Evolutionary conservation across 176 grass and related monocot genomes (phyloP), one percentile per base, ranked within the genome.

Genomic region (Raddia distichophylla): DNA sequence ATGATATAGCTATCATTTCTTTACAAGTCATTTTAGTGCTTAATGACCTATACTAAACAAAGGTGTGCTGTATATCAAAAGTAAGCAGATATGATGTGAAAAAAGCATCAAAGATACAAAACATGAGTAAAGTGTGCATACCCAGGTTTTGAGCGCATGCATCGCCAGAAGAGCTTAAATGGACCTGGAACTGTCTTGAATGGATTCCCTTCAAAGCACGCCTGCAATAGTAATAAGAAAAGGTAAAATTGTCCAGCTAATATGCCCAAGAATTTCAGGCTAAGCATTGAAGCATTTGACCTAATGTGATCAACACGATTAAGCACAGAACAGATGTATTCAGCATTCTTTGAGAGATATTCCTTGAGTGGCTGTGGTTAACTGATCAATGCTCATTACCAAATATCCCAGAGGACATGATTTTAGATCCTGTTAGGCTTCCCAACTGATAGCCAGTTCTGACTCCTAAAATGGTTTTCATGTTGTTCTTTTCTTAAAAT

Each of bases 201-300:
- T 45, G 84, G 93, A 59, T 99, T 99, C 80, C 96, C 93, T 91
- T 99, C 93, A 85, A 99, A 99, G 76, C 85, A 91, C 76, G 96
- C 93, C 93, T 98, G 76, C 54, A 79, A 73, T 69, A 64, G 58
- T 73, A 73, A 73, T 8, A 53, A 48, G 2, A 81, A 68, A 64
- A 59, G 0, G 2, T 17, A 86, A 46, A 16, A 14, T 43, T 53
- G 11, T 60, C 84, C 69, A 84, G 1, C 44, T 89, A 75, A 74
- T 17, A 37, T 17, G 71, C 6, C 43, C 6, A 75, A 18, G 1
- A 12, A 6, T 47, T 65, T 33, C 6, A 42, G 5, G 49, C 20
- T 42, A 50, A 22, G 11, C 65, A 89, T 57, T 19, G 19, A 27
- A 65, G 10, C 22, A 57, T 46, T 17, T 58, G 17, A 53, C 37